Evolutionary conservation across 306 rosid genomes (phyloP), one percentile per base, ranked within the genome.

Genomic region (Begonia masoniana): DNA sequence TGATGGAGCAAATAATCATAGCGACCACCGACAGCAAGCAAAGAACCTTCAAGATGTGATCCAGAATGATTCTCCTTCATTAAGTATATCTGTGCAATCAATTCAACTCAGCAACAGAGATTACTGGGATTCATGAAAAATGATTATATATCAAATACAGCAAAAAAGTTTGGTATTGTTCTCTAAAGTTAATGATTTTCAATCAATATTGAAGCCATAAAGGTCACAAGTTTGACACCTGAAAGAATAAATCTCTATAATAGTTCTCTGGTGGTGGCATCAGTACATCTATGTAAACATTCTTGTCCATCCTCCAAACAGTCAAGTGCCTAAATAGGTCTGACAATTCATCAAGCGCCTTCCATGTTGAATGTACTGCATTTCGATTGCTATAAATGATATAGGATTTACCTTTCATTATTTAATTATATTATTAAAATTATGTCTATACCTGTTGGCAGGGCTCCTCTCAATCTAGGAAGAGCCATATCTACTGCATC

Each of bases 391-490:
- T 10, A 63, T 43, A 23, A 58, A 23, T 48, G 51, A 17, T 17
- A 17, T 17, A 47, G 10, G 14, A n/a, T 15, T 48, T 54, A 7
- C 10, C 36, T 47, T 14, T 9, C 2, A 1, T 13, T 16, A 19
- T 41, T 47, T 51, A 51, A 12, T 65, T 17, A 39, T 43, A 15
- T 57, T 68, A 56, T 62, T 24, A 54, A 64, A 42, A 54, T 50
- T 56, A 46, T 17, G 62, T 55, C 10, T 21, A 41, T 82, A 89
- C 97, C 97, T 19, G 81, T 59, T 54, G 87, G 83, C 47, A 89
- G 70, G 21, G 94, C 97, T 71, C 97, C 97, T 73, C 97, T 76
- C 69, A 85, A 69, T 71, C 95, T 86, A 43, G 95, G 91, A 75
- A 89, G 81, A 69, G 95, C 91, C 68, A 72, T 85, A 73, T 85